Evolutionary conservation across 148 eudicot genomes (phyloP), one percentile per base, ranked within the genome.

Genomic region (Vaccinium macrocarpon): DNA sequence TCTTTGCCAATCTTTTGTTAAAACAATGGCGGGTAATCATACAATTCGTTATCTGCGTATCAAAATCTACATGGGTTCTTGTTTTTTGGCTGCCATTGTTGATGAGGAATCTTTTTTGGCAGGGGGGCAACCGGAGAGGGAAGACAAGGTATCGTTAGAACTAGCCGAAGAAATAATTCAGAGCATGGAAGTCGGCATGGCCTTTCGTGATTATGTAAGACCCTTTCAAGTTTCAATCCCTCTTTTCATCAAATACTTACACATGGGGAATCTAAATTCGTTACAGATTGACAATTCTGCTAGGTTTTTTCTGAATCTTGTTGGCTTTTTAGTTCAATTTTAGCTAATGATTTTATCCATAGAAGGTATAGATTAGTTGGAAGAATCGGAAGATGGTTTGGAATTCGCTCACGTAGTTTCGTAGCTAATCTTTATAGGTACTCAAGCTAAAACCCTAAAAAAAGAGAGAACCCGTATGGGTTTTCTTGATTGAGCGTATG

Each of bases 171-270:
- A 97, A 85, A 97, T 93, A 68, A 84, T 97, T 25, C 98, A 94
- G 79, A 94, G 99, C 90, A 97, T 97, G 99, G 99, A 97, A 92
- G 99, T 97, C 72, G 98, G 98, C 88, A 90, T 95, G 96, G 94
- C 96, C 12, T 97, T 97, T 86, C 98, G 98, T 76, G 99, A 97
- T 88, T 97, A 97, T 83, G 99, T 95, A 85, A 84, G 32, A 9
- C 29, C 32, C 52, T 49, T 52, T 70, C 38, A 35, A 35, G 38
- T 35, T 35, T 35, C 38, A 35, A 35, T 35, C 38, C 38, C 38
- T 35, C 38, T 35, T 35, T 13, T 78, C 48, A 64, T 32, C 48
- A 32, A 21, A 16, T 32, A 35, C 76, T 5, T 23, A 14, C 13
- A 18, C 29, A 21, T 82, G 57, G 2, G 18, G 29, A 27, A 68